A percentile compares a stretch with the other conserved stretches of the same genome.
phyloP scores from a whole-genome alignment of 306 rosid genomes.

The Neltuma alba region DNA sequence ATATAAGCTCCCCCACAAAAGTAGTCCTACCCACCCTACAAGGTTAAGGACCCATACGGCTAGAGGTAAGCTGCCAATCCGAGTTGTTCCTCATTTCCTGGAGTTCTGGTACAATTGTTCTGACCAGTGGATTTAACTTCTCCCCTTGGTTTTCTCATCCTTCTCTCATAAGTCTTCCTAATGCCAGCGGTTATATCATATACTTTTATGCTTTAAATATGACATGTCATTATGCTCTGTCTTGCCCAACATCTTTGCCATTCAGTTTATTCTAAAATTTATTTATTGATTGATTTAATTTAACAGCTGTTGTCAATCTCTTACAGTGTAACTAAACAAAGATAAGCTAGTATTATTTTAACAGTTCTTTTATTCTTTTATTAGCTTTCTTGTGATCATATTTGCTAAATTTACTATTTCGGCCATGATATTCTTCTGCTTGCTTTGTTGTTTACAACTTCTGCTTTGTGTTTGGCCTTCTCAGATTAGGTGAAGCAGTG shows the following conservation, averaged over 20 bases:
- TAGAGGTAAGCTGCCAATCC: too few species aligned
- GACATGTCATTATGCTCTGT: not conserved
- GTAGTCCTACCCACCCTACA: too few species aligned
- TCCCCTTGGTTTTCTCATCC: too few species aligned
- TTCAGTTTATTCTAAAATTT: not conserved
- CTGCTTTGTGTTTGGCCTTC: conserved; percentile 42
- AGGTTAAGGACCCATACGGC: too few species aligned
- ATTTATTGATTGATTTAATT: not conserved
- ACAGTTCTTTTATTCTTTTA: conserved; percentile 10
- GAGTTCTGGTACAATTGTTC: too few species aligned
- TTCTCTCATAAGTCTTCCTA: too few species aligned
- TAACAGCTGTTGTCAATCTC: not conserved
- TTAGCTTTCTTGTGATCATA: not conserved
- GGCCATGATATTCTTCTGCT: conserved; percentile 9
- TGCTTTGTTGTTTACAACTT: conserved; percentile 23
- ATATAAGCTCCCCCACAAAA: too few species aligned
- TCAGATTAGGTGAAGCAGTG: conserved; percentile 95
- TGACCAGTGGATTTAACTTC: too few species aligned
- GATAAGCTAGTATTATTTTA: not conserved
- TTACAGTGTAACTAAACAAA: not conserved
- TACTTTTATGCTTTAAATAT: too few species aligned
- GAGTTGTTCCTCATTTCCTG: too few species aligned
- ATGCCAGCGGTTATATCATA: too few species aligned
- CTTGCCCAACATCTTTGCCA: not conserved
- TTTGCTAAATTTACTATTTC: conserved; percentile 3